Evolutionary conservation across 208 protist genomes (phyloP).

Genomic region (Trypanosoma caninum): DNA sequence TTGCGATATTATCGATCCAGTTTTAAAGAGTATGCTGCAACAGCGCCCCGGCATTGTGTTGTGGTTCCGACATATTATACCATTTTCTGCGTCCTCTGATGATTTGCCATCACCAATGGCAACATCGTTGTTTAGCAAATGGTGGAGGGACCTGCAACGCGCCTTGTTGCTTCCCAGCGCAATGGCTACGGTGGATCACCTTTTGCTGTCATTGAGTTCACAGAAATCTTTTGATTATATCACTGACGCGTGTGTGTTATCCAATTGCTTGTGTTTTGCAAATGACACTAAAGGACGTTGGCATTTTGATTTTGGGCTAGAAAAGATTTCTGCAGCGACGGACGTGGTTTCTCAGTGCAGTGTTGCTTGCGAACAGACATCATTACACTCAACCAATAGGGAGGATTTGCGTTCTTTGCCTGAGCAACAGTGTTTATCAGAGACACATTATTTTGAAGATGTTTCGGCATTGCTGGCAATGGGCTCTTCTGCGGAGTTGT

Average conservation of each 20-base stretch:
- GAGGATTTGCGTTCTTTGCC: background rate
- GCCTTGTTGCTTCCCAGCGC: background rate
- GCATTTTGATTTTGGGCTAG: background rate
- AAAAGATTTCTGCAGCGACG: background rate
- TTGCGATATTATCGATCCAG: background rate
- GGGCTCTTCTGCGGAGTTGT: background rate
- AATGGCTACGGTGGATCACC: constrained; percentile 1
- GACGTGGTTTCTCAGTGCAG: too few species aligned
- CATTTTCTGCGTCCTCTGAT: background rate
- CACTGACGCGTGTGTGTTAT: background rate
- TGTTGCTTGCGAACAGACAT: too few species aligned
- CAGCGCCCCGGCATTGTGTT: constrained; percentile 11
- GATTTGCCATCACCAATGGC: background rate
- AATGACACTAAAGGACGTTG: background rate
- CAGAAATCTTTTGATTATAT: background rate
- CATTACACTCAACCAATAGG: background rate
- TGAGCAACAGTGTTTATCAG: background rate
- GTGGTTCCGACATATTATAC: background rate
- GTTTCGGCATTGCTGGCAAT: background rate
- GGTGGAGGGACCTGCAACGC: constrained; percentile 13
- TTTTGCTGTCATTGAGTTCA: background rate
- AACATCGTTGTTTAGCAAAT: background rate
- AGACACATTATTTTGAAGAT: constrained; percentile 6
- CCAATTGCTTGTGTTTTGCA: background rate
- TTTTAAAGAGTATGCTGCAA: background rate